Evolutionary conservation across 2,329 filamentous ascomycete species (phyloP).

Genomic region (Phoma sp.): DNA sequence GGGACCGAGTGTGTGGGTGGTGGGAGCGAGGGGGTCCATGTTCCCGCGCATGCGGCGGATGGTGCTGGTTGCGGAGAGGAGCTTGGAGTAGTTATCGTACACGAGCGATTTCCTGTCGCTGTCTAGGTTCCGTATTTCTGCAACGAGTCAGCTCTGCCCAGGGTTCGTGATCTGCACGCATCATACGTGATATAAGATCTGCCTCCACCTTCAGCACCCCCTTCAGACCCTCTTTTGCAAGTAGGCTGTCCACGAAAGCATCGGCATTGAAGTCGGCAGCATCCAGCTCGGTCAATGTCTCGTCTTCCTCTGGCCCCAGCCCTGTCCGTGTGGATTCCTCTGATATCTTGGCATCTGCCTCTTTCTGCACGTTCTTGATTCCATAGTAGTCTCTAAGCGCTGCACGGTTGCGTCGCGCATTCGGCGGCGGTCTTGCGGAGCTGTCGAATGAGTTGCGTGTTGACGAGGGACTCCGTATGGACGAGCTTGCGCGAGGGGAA

Average conservation of each 20-base stretch:
- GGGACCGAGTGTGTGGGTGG: constrained; percentile 73
- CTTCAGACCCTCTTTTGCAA: constrained; percentile 68
- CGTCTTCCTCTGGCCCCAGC: constrained; percentile 57
- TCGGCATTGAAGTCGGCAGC: constrained; percentile 72
- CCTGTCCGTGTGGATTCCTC: constrained; percentile 39
- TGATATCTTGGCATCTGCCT: constrained; percentile 38
- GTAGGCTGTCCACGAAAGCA: constrained; percentile 67
- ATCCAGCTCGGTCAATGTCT: constrained; percentile 73
- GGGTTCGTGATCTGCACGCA: neutral
- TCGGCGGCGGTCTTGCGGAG: constrained; percentile 48
- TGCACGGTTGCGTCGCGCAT: constrained; percentile 71
- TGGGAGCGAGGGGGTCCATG: constrained; percentile 79
- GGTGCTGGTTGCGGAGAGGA: constrained; percentile 95
- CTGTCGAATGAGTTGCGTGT: constrained; percentile 75
- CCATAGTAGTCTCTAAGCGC: constrained; percentile 96
- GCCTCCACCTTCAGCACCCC: constrained; percentile 75
- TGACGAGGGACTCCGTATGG: constrained; percentile 70
- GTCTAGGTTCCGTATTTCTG: constrained; percentile 85
- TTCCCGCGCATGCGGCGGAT: constrained; percentile 86
- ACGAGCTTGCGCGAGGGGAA: constrained; percentile 65
- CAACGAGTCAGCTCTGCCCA: neutral
- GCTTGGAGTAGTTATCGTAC: constrained; percentile 97
- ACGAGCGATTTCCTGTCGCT: constrained; percentile 96
- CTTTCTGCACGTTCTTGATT: constrained; percentile 61
- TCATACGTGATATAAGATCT: constrained; percentile 62